Conservation (phyloP, 1,284 basidiomycete genomes). For the Ceratobasidium sp. region DNA sequence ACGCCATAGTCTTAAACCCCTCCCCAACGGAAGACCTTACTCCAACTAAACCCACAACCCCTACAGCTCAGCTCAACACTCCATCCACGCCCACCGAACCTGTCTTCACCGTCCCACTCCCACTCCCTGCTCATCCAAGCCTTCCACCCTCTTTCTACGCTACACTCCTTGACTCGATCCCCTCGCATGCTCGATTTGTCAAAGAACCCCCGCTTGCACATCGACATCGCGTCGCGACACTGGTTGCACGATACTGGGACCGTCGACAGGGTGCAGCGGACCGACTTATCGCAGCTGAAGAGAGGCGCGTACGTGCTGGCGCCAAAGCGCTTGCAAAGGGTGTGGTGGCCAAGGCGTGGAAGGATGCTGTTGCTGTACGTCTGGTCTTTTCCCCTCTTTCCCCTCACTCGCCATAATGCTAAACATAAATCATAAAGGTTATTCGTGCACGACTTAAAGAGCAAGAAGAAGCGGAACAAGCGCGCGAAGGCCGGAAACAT, state of each 20-base stretch:
- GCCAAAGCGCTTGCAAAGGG: constrained; percentile 58
- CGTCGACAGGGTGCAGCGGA: constrained; percentile 37
- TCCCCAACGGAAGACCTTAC: not conserved
- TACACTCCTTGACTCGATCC: constrained; percentile 18
- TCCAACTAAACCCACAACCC: not conserved
- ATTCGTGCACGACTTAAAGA: constrained; percentile 77
- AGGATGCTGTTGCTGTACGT: constrained; percentile 87
- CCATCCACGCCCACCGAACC: not conserved
- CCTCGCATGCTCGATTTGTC: constrained; percentile 22
- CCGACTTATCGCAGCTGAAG: constrained; percentile 29
- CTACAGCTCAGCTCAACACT: not conserved
- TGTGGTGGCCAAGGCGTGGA: constrained; percentile 84
- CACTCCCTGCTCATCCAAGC: constrained; percentile 9
- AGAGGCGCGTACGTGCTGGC: constrained; percentile 18
- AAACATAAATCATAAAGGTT: constrained; percentile 62
- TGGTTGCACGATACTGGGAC: constrained; percentile 38
- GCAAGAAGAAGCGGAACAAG: constrained; percentile 71
- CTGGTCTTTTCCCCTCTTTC: not conserved
- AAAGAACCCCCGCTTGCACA: constrained; percentile 15
- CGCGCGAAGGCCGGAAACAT: constrained; percentile 81
- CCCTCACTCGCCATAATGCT: not conserved
- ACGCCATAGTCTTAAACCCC: too few relatives aligned
- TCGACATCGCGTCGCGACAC: constrained; percentile 27
- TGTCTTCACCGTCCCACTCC: not conserved
- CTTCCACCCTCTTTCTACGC: constrained; percentile 8